Evolutionary conservation across 352 stramenopile species (phyloP).

Genomic region (Elongisporangium senticosum): DNA sequence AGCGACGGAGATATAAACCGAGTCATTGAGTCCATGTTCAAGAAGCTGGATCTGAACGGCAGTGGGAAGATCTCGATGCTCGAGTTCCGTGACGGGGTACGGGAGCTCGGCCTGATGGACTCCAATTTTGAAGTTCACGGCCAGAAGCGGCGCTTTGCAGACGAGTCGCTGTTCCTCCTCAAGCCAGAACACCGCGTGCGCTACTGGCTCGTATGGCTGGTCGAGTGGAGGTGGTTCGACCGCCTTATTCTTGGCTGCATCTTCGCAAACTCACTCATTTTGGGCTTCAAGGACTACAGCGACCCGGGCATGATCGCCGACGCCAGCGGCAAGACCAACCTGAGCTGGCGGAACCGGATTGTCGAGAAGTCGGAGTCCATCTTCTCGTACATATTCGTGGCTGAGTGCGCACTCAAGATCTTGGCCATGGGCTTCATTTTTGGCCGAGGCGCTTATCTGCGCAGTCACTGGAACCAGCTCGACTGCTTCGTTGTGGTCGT

Average conservation of each 20-base stretch:
- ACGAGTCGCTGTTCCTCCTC: conserved; percentile 33
- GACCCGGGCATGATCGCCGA: conserved; percentile 27
- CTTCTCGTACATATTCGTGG: conserved; percentile 61
- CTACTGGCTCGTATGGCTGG: conserved; percentile 31
- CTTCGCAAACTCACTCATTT: conserved; percentile 54
- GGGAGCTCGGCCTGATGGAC: conserved; percentile 31
- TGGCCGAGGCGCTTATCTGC: conserved; percentile 52
- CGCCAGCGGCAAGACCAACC: conserved; percentile 10
- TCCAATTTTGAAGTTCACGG: conserved; percentile 48
- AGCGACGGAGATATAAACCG: conserved; percentile 12
- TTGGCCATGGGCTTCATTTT: conserved; percentile 63
- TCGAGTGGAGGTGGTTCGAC: conserved; percentile 71
- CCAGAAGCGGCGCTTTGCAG: conserved; percentile 30
- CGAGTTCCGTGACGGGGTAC: conserved; percentile 37
- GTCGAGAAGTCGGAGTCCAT: conserved; percentile 32
- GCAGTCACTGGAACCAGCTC: conserved; percentile 77
- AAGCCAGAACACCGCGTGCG: conserved; percentile 27
- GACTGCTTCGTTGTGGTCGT: conserved; percentile 83
- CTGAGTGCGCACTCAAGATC: conserved; percentile 78
- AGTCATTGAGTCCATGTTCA: conserved; percentile 31
- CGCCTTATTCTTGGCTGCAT: conserved; percentile 70
- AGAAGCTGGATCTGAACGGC: conserved; percentile 29
- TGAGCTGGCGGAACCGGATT: conserved; percentile 27
- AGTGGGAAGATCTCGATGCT: conserved; percentile 32
- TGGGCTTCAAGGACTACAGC: conserved; percentile 56